Evolutionary conservation across 2,329 filamentous ascomycete species (phyloP).

Genomic region (Phyllosticta ampelicida): DNA sequence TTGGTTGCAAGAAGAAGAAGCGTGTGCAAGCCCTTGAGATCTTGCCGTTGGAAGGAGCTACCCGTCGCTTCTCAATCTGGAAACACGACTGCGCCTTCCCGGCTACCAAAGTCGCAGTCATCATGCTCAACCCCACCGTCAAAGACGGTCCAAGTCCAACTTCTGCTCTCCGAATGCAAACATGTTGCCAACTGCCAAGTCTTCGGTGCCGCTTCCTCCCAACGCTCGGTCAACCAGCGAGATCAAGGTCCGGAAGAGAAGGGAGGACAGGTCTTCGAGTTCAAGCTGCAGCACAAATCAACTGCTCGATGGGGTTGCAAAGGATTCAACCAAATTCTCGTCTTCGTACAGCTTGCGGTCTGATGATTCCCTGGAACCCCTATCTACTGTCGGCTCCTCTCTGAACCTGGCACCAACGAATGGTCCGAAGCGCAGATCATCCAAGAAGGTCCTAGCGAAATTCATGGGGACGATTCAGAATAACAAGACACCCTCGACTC

Average conservation of each 20-base stretch:
- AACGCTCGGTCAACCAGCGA: slow-evolving; percentile 5
- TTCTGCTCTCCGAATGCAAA: background rate
- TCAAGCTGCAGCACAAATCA: background rate
- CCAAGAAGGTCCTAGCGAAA: slow-evolving; percentile 14
- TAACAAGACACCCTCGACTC: slow-evolving; percentile 13
- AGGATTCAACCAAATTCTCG: background rate
- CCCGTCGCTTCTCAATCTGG: background rate
- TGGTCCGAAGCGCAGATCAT: slow-evolving; percentile 6
- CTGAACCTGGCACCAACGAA: background rate
- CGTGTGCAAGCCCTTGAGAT: background rate
- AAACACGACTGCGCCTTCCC: background rate
- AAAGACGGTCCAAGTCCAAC: background rate
- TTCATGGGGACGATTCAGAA: slow-evolving; percentile 9
- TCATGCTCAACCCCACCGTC: background rate
- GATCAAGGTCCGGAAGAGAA: slow-evolving; percentile 10
- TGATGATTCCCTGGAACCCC: background rate
- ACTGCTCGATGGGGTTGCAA: background rate
- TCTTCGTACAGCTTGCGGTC: background rate
- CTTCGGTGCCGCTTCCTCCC: slow-evolving; percentile 5
- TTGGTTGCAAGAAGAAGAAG: background rate
- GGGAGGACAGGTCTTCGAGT: slow-evolving; percentile 6
- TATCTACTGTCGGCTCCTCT: background rate
- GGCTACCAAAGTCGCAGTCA: background rate
- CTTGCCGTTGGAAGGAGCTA: background rate
- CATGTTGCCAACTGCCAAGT: slow-evolving; percentile 4